A percentile compares a stretch with the other conserved stretches of the same genome.
Conservation (phyloP, 805 yeast genomes). For the Vanderwaltozyma polyspora region DNA sequence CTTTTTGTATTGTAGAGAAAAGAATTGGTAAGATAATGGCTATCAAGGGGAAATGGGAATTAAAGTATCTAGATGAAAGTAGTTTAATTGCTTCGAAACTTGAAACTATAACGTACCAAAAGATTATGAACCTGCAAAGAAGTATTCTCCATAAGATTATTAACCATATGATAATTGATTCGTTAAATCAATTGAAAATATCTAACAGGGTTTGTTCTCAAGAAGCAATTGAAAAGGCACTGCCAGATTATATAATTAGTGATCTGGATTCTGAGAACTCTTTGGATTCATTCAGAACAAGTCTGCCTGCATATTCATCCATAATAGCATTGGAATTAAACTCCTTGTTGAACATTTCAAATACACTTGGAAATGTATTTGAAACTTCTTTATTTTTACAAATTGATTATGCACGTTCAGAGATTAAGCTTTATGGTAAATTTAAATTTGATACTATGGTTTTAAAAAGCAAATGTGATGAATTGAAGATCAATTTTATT, state of each 20-base stretch:
- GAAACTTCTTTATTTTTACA: constrained; percentile 25
- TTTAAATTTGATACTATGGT: constrained; percentile 23
- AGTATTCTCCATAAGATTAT: constrained; percentile 25
- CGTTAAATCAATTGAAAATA: constrained; percentile 24
- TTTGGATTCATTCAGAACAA: background rate
- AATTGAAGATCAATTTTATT: constrained; percentile 20
- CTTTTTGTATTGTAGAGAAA: constrained; percentile 24
- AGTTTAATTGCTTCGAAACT: constrained; percentile 18
- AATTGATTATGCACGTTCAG: constrained; percentile 22
- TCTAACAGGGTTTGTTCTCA: constrained; percentile 18
- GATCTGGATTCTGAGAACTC: background rate
- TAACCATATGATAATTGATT: constrained; percentile 28
- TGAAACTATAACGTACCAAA: constrained; percentile 26
- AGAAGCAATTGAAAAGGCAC: constrained; percentile 5
- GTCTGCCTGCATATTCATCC: constrained; percentile 6
- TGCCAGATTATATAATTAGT: constrained; percentile 18
- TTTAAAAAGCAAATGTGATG: constrained; percentile 22
- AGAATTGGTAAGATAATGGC: constrained; percentile 26
- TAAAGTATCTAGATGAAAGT: constrained; percentile 21
- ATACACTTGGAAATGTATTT: constrained; percentile 18
- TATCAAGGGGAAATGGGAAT: constrained; percentile 23
- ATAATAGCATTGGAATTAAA: constrained; percentile 21
- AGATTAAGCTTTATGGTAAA: constrained; percentile 23
- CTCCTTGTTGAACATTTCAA: constrained; percentile 24
- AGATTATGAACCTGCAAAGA: constrained; percentile 21